Evolutionary conservation across 371 early-diverging fungal species (phyloP), one percentile per base, ranked within the genome.

Genomic region (Lichtheimia hyalospora): DNA sequence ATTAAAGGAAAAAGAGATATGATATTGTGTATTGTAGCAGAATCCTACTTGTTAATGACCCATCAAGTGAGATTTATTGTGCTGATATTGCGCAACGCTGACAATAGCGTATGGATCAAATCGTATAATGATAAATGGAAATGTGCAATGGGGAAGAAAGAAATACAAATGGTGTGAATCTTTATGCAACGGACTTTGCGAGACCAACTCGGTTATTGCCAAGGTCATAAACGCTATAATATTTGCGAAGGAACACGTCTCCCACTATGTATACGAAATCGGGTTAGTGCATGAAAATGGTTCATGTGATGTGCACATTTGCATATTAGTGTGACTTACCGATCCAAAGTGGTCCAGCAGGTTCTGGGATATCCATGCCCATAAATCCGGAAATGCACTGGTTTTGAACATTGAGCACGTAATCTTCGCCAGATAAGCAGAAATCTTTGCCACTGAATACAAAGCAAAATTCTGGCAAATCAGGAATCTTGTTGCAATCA

Each of bases 381-480:
- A 93, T 92, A 72, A 97, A 96, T 13, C 94, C 95, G 42, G 92
- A 92, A 42, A 97, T 87, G 66, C 98, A 98, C 64, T 86, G 85
- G 46, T 83, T 75, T 68, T 88, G 88, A 18, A 90, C 88, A 58
- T 92, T 69, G 24, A 96, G 77, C n/a, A 94, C 71, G 61, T 96
- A 96, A 62, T 95, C 94, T 18, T 58, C 48, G 21, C 64, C 56
- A 1, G 52, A 41, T 53, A 72, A 50, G 39, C 69, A 69, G 53
- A 88, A 91, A 28, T 79, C 67, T 39, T 84, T 82, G 43, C 90
- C 89, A 55, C 80, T 86, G 70, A 96, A 93, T 49, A 65, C 70
- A 66, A 96, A 75, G 24, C 82, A 75, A 49, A 96, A 83, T 24
- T 83, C 84, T 3, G 94, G 95, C 59, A 94, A 76, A 44, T 48